Percentiles rank a stretch among this genome's conserved stretches.
Conservation (phyloP, 192 early-diverging fungal species). For the Coemansia sp. region DNA sequence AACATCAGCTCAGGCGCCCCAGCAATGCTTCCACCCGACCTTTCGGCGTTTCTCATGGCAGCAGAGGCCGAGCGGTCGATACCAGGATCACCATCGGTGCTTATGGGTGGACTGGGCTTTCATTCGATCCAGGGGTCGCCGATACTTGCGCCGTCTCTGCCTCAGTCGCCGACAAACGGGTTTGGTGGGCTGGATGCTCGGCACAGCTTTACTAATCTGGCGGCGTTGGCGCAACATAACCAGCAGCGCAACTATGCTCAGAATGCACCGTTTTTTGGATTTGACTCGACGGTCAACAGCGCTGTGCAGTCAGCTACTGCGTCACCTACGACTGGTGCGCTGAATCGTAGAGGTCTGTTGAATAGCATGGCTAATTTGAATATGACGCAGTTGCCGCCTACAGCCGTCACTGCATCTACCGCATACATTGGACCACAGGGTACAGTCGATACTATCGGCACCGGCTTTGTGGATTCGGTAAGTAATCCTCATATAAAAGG, state of each 20-base stretch:
- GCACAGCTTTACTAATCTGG: slow-evolving; percentile 33
- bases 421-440: slow-evolving; percentile 11
- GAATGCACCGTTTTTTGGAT: slow-evolving; percentile 5
- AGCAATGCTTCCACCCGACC: slow-evolving; percentile 9
- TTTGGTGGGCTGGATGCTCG: slow-evolving; percentile 2
- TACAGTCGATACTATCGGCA: not conserved
- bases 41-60: slow-evolving; percentile 33
- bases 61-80: slow-evolving; percentile 27
- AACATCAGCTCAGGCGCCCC: not conserved
- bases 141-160: slow-evolving; percentile 19
- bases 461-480: slow-evolving; percentile 9
- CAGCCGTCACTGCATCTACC: slow-evolving; percentile 5
- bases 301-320: slow-evolving; percentile 47
- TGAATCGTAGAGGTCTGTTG: slow-evolving; percentile 22
- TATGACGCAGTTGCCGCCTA: slow-evolving; percentile 44
- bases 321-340: slow-evolving; percentile 25
- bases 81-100: slow-evolving; percentile 35
- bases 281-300: slow-evolving; percentile 29
- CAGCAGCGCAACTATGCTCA: not conserved
- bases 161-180: slow-evolving; percentile 25
- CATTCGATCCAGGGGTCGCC: slow-evolving; percentile 45
- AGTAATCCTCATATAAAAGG: not conserved
- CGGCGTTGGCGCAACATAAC: slow-evolving; percentile 15
- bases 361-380: slow-evolving; percentile 46
- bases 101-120: slow-evolving; percentile 31